Percentiles rank a stretch among this genome's conserved stretches.
These are phyloP conservation scores for Diophrys appendiculata DNA, from an alignment of 73 alveolate genomes.

Conservation along the genomic window DNA sequence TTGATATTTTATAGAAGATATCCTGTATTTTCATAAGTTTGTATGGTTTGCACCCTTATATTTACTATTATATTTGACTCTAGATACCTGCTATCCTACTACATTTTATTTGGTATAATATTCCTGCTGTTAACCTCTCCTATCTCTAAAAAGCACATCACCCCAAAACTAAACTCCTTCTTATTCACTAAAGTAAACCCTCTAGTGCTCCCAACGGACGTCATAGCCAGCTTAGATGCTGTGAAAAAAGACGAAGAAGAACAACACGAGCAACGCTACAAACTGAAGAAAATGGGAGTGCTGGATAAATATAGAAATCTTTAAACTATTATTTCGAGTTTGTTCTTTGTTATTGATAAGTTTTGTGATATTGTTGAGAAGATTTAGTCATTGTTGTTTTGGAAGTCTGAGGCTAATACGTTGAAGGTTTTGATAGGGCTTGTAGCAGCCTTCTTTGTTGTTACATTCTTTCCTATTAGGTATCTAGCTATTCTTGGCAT, in stretches of 20 bases:
- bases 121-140: background rate
- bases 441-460: background rate
- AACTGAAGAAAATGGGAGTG: background rate
- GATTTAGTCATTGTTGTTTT: background rate
- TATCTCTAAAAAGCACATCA: background rate
- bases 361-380: background rate
- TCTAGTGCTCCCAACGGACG: background rate
- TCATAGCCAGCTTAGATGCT: background rate
- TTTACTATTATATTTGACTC: background rate
- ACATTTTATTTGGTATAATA: too few species aligned
- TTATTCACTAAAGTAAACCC: background rate
- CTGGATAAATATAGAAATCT: background rate
- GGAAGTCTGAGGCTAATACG: background rate
- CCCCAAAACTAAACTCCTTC: background rate
- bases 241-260: background rate
- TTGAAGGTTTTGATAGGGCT: background rate
- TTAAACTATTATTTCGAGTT: background rate
- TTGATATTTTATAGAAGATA: background rate
- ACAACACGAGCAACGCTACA: background rate
- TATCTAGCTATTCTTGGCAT: background rate
- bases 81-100: background rate
- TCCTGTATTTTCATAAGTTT: background rate
- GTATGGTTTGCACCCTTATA: background rate
- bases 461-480: constrained; percentile 3
- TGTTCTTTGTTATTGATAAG: background rate